A percentile compares a stretch with the other conserved stretches of the same genome.
Conservation (phyloP, 441 rosid genomes). For the Aquilaria agallochum region DNA sequence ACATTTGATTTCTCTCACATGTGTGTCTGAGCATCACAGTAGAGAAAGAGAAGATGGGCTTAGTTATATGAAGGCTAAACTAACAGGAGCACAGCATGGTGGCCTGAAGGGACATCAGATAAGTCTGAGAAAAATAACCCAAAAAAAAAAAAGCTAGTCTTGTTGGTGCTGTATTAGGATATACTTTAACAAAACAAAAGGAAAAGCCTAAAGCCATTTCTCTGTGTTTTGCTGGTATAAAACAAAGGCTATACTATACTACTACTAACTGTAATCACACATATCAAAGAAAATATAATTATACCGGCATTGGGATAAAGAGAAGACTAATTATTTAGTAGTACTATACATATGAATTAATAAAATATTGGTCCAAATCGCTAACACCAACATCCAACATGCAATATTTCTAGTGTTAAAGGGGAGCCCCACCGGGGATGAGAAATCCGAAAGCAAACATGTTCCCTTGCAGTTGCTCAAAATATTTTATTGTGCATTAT, state of each 20-base stretch:
- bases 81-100: slow-evolving; percentile 36
- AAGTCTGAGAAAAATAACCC: slow-evolving; percentile 27
- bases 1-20: slow-evolving; percentile 15
- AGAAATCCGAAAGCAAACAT: slow-evolving; percentile 9
- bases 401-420: neutral
- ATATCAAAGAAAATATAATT: neutral
- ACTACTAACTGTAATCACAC: slow-evolving; percentile 7
- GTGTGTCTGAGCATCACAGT: slow-evolving; percentile 23
- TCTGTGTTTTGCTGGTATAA: slow-evolving; percentile 8
- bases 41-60: slow-evolving; percentile 27
- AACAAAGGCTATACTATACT: neutral
- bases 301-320: neutral
- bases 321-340: too few species aligned
- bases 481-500: slow-evolving; percentile 20
- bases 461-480: slow-evolving; percentile 22
- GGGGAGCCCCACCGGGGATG: neutral
- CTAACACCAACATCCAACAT: neutral
- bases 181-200: slow-evolving; percentile 14
- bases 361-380: too few species aligned
- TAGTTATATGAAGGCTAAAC: slow-evolving; percentile 54
- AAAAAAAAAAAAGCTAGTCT: too few species aligned
- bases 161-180: slow-evolving; percentile 19
- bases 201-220: slow-evolving; percentile 1
- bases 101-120: slow-evolving; percentile 51
- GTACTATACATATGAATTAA: too few species aligned